Evolutionary conservation across 768 basidiomycete species (phyloP).

Genomic region (Mycena albidolilacea): DNA sequence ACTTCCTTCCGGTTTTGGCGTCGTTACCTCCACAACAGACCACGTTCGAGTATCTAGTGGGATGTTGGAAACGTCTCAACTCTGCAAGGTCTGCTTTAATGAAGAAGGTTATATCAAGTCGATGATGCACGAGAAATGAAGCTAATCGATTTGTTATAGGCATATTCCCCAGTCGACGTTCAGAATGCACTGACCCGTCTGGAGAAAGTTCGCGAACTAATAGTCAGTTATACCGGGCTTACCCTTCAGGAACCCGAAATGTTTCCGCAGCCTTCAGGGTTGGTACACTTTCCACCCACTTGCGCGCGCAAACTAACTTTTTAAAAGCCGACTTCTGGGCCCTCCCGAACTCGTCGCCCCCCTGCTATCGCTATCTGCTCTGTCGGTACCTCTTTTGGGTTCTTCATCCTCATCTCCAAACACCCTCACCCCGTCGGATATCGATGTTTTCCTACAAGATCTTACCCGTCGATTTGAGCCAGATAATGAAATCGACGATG

Average conservation of each 20-base stretch:
- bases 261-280: conserved; percentile 93
- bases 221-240: conserved; percentile 92
- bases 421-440: conserved; percentile 74
- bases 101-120: conserved; percentile 68
- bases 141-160: conserved; percentile 50
- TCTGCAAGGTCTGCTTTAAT: conserved; percentile 63
- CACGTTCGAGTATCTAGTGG: conserved; percentile 89
- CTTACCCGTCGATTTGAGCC: conserved; percentile 85
- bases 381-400: conserved; percentile 75
- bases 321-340: conserved; percentile 76
- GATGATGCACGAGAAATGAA: background rate
- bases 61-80: conserved; percentile 93
- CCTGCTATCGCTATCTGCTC: conserved; percentile 81
- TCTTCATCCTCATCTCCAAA: conserved; percentile 61
- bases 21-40: conserved; percentile 86
- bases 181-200: conserved; percentile 74
- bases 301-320: conserved; percentile 11
- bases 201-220: conserved; percentile 83
- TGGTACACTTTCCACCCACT: conserved; percentile 43
- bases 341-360: conserved; percentile 85
- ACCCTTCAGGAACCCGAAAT: conserved; percentile 93
- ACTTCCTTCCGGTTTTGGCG: conserved; percentile 79
- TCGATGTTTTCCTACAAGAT: conserved; percentile 88
- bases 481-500: conserved; percentile 80
- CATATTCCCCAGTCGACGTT: conserved; percentile 73